A percentile compares a stretch with the other conserved stretches of the same genome.
Conservation (phyloP, 345 rosid species). For the Hevea brasiliensis region DNA sequence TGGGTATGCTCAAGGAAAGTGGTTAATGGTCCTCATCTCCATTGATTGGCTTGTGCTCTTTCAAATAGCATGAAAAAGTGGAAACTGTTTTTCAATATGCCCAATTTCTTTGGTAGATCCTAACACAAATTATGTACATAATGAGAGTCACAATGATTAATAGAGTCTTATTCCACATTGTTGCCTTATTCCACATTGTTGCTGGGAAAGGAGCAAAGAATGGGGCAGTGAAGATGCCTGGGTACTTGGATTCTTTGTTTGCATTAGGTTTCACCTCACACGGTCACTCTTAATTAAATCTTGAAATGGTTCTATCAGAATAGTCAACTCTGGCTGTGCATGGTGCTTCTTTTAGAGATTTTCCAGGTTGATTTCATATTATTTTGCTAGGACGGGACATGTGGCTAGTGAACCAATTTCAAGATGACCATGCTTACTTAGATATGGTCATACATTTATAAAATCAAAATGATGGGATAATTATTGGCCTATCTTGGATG, state of each 20-base stretch:
- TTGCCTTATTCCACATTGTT: neutral
- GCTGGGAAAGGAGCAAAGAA: neutral
- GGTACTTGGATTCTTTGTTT: neutral
- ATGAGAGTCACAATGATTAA: too few species aligned
- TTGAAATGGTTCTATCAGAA: neutral
- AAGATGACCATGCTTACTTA: neutral
- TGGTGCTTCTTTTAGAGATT: neutral
- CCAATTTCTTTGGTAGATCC: too few species aligned
- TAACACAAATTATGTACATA: too few species aligned
- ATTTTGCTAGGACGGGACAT: neutral
- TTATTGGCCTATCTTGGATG: neutral
- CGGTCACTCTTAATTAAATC: neutral
- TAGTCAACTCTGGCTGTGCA: too few species aligned
- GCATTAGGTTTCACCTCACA: neutral
- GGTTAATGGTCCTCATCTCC: neutral
- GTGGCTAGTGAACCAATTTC: slow-evolving; percentile 2
- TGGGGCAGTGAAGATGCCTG: neutral
- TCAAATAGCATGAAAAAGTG: too few species aligned
- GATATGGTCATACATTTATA: neutral
- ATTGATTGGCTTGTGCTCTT: too few species aligned
- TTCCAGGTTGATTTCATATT: neutral
- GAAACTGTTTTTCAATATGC: too few species aligned
- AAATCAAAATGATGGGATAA: neutral
- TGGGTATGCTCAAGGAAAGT: neutral
- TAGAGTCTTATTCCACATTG: neutral